Evolutionary conservation across 805 yeast genomes (phyloP), one percentile per base, ranked within the genome.

Genomic region (Teunomyces barrocoloradensis): DNA sequence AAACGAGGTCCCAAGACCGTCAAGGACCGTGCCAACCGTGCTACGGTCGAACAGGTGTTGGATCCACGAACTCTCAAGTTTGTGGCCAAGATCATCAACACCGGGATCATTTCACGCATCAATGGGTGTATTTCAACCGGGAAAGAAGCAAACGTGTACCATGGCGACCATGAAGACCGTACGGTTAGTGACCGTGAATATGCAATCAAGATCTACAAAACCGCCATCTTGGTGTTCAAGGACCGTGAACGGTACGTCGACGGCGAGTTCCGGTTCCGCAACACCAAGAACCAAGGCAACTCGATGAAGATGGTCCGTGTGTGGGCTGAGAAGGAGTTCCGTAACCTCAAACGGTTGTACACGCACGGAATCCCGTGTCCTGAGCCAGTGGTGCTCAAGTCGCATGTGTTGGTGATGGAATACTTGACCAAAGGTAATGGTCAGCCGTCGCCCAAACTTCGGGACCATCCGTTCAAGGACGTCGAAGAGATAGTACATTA

Each of bases 291-390:
- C 48, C 90, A 88, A 58, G 89, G 90, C 54, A 94, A 94, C 61
- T 98, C 98, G 7, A 78, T 99, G 60, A 92, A 92, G 62, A 92
- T 94, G 97, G 96, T 94, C 52, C 89, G 89, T 65, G 79, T 91
- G 20, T 94, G 99, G 99, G 98, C 99, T 0, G 99, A 94, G 64
- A 94, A 94, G 62, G 99, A 94, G 69, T 92, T 91, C 55, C 72
- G 99, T 47, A 94, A 94, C 63, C 75, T 94, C 65, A 92, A 89
- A 64, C 78, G 99, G 60, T 74, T 94, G 17, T 72, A 86, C 63
- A 63, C 77, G 40, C 78, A 83, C 47, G 96, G 96, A 0, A 86
- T 94, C 30, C 94, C 96, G n/a, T 85, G 89, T 34, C 99, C 99
- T 0, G 87, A 88, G 61, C 99, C 99, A 0, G 67, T 89, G 11